A percentile compares a stretch with the other conserved stretches of the same genome.
phyloP scores from a whole-genome alignment of 140 eudicot genomes.

The Anethum foeniculum region DNA sequence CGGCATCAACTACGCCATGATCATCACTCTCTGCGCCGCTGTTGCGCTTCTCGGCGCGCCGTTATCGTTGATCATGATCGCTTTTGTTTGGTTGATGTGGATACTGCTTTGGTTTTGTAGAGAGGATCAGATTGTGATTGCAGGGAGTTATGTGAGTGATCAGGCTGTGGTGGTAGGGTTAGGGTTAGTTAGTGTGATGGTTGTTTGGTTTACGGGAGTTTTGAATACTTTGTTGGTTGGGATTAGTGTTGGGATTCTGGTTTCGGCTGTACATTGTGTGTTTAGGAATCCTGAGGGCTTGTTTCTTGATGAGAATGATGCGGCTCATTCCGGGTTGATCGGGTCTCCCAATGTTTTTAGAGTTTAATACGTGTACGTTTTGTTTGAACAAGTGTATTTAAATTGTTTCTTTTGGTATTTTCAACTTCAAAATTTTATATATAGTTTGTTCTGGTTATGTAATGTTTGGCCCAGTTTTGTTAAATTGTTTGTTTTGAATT shows the following conservation, averaged over 20 bases:
- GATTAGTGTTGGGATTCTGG: conserved; percentile 31
- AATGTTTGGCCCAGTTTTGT: not conserved
- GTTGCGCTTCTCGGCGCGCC: conserved; percentile 44
- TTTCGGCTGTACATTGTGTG: conserved; percentile 38
- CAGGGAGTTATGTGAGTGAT: conserved; percentile 47
- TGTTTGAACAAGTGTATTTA: not conserved
- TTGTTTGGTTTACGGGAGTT: conserved; percentile 39
- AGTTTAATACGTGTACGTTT: not conserved
- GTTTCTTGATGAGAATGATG: conserved; percentile 55
- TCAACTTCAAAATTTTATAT: not conserved
- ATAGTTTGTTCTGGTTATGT: not conserved
- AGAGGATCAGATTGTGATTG: conserved; percentile 62
- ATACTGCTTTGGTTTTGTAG: conserved; percentile 51
- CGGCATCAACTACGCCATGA: conserved; percentile 44
- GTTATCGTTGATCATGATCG: conserved; percentile 21
- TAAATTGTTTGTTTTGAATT: not conserved
- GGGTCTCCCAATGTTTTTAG: conserved; percentile 15
- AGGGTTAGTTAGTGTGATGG: conserved; percentile 21
- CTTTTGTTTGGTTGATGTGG: conserved; percentile 34
- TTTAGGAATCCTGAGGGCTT: conserved; percentile 45
- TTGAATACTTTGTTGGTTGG: conserved; percentile 39
- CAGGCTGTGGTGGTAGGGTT: conserved; percentile 31
- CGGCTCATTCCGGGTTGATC: conserved; percentile 43
- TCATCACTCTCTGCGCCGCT: conserved; percentile 40
- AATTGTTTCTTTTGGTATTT: not conserved